Evolutionary conservation across 2,329 filamentous ascomycete species (phyloP), one percentile per base, ranked within the genome.

Genomic region (Didymosphaeria variabile): DNA sequence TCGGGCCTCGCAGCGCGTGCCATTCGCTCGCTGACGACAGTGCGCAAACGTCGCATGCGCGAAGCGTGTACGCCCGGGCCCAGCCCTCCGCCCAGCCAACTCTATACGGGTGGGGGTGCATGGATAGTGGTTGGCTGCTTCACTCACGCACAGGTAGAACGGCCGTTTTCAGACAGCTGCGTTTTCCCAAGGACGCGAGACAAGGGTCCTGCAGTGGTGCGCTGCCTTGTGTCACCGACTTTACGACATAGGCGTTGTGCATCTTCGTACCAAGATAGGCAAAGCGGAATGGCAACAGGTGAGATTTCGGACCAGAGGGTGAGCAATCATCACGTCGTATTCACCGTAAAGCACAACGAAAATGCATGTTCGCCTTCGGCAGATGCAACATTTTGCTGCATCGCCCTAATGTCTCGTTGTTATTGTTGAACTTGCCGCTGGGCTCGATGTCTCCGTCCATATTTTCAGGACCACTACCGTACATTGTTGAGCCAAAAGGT

Each of bases 401-500:
- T 55, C 60, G 58, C 52, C 58, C n/a, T 32, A 52, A 60, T 15
- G 36, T 60, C 5, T 60, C 44, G 40, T 55, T 56, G 23, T 52
- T 55, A 26, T 32, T 55, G 42, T 46, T 36, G 29, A 52, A 42
- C 53, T 44, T 56, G 58, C 58, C 46, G 45, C 56, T 60, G 46
- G 52, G 52, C 52, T 51, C 52, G 38, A 31, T 23, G n/a, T 50
- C 46, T 56, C 19, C n/a, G 52, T 56, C 51, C 51, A 19, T 13
- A 17, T 51, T 59, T 55, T 52, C 46, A 34, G 52, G 50, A 59
- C 56, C 19, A 67, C 69, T 74, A 76, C 71, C 69, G 60, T 74
- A 76, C 71, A 75, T 56, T 72, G 55, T 63, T 63, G 42, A 54
- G 75, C 70, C 60, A 67, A 63, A 62, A 64, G 57, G 61, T 63